Conservation (phyloP, 176 grass and related monocot genomes). For the Rhynchospora tenuis region DNA sequence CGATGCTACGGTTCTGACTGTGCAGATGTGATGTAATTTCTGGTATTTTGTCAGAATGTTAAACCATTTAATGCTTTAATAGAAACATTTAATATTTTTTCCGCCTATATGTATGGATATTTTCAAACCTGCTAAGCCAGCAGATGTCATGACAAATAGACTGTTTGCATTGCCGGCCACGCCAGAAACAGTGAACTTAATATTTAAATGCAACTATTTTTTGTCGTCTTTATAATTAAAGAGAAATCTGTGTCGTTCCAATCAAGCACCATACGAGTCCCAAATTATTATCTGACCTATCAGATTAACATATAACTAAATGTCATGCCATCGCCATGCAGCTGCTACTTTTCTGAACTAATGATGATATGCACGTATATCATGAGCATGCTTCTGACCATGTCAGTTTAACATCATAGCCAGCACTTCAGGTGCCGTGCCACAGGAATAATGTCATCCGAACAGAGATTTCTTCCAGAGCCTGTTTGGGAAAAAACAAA, state of each 20-base stretch:
- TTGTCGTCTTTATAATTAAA: no score
- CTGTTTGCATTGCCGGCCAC: no score
- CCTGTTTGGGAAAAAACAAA: background rate
- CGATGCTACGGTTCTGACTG: background rate
- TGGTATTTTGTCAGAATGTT: background rate
- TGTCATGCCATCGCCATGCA: background rate
- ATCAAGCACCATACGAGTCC: no score
- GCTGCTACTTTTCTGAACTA: background rate
- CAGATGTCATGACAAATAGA: background rate
- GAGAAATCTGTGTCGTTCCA: no score
- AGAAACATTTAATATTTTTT: background rate
- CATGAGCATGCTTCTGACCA: background rate
- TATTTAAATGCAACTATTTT: no score
- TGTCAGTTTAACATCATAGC: background rate
- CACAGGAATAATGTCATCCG: background rate
- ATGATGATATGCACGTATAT: background rate
- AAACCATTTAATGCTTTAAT: background rate
- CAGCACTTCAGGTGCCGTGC: no score
- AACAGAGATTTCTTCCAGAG: background rate
- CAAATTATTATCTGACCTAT: background rate
- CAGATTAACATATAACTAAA: background rate
- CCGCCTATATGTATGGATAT: no score
- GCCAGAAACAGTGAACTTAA: no score
- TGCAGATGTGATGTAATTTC: background rate
- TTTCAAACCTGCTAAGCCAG: background rate